Evolutionary conservation across 495 filamentous ascomycete genomes (phyloP).

Genomic region (Neurospora africana): DNA sequence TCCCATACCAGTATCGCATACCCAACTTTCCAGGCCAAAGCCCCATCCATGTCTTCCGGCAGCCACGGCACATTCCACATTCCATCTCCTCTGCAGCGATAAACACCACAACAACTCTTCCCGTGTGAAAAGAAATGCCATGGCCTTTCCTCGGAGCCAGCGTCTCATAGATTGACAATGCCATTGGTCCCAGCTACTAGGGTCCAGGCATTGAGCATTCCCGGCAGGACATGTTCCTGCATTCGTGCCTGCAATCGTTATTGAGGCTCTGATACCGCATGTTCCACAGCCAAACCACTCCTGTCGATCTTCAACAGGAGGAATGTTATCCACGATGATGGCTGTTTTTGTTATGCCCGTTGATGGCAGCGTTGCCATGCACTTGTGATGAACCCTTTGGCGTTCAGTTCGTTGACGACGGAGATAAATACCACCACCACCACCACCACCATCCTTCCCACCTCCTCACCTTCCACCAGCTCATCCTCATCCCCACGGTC

Average conservation of each 20-base stretch:
- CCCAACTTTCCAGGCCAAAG: background rate
- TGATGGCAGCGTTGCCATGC: background rate
- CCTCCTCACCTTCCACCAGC: background rate
- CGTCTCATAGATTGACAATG: background rate
- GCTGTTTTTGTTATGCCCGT: background rate
- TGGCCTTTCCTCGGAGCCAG: background rate
- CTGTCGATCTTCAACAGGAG: background rate
- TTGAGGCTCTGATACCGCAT: no score
- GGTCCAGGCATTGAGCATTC: no score
- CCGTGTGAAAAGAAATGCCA: background rate
- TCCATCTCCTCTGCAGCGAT: background rate
- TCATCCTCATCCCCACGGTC: background rate
- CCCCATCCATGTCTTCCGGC: background rate
- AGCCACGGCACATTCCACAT: background rate
- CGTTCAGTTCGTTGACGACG: background rate
- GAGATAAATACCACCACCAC: background rate
- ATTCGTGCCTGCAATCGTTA: background rate
- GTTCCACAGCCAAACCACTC: no score
- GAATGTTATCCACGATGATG: background rate
- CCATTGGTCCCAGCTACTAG: background rate
- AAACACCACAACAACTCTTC: background rate
- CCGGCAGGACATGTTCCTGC: background rate
- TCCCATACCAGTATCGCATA: background rate
- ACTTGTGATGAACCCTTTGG: background rate
- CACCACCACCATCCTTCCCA: no score